Percentiles rank a stretch among this genome's conserved stretches.
phyloP scores from a whole-genome alignment of 345 rosid genomes.

The Euphorbia tirucalli region DNA sequence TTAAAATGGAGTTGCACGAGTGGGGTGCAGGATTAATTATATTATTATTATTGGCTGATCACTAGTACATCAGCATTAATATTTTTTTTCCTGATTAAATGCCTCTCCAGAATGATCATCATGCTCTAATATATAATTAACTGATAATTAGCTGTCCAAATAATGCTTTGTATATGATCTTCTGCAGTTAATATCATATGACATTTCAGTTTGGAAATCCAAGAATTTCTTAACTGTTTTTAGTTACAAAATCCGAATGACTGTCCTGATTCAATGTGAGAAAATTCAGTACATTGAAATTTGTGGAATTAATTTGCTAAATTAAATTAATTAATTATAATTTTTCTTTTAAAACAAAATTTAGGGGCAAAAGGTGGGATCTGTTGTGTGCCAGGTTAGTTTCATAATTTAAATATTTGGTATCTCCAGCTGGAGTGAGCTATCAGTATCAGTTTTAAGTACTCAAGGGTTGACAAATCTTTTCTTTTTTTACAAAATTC shows the following conservation, averaged over 20 bases:
- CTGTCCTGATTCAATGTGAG: slow-evolving; percentile 25
- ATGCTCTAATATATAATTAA: too few relatives aligned
- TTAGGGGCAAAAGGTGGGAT: slow-evolving; percentile 25
- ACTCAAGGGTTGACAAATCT: slow-evolving; percentile 29
- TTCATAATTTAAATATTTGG: slow-evolving; percentile 19
- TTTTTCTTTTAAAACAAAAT: too few relatives aligned
- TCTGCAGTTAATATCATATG: too few relatives aligned
- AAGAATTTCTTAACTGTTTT: slow-evolving; percentile 4
- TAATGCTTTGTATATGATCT: too few relatives aligned
- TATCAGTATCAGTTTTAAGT: slow-evolving; percentile 7
- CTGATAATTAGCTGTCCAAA: background rate
- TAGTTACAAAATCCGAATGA: background rate
- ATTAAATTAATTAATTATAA: too few relatives aligned
- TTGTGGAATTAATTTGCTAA: background rate
- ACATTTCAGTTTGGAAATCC: slow-evolving; percentile 1
- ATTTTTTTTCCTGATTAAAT: too few relatives aligned
- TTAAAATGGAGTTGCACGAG: slow-evolving; percentile 54
- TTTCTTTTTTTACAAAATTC: slow-evolving; percentile 19
- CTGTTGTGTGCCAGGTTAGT: slow-evolving; percentile 43
- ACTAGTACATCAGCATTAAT: too few relatives aligned
- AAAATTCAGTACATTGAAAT: slow-evolving; percentile 17
- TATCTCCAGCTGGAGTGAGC: slow-evolving; percentile 56
- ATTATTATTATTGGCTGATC: background rate
- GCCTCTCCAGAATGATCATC: slow-evolving; percentile 2
- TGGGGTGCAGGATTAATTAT: slow-evolving; percentile 29